Evolutionary conservation across 192 early-diverging fungal species (phyloP).

Genomic region (Lunasporangiospora selenospora): DNA sequence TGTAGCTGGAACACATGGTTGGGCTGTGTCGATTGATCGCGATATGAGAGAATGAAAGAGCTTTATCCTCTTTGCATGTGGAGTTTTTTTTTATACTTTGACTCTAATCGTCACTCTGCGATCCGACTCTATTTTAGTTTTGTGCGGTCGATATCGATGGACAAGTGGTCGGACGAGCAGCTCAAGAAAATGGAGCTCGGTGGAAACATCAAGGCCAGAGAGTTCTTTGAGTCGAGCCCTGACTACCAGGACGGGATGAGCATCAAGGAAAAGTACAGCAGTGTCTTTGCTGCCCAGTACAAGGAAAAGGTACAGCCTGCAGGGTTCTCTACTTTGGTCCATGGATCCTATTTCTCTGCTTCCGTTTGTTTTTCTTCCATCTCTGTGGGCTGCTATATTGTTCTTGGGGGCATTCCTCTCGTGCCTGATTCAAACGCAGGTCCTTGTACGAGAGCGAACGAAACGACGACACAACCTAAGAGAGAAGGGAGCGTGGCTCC

Average conservation of each 20-base stretch:
- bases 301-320: constrained; percentile 81
- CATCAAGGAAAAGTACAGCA: constrained; percentile 88
- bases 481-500: too few species aligned
- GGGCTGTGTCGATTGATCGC: too few species aligned
- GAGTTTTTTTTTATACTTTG: too few species aligned
- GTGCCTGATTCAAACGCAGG: constrained; percentile 17
- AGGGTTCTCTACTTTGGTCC: constrained; percentile 32
- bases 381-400: background rate
- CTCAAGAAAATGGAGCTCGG: constrained; percentile 93
- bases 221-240: constrained; percentile 85
- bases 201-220: constrained; percentile 86
- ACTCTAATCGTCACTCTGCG: background rate
- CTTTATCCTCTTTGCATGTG: background rate
- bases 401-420: too few species aligned
- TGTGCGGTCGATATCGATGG: constrained; percentile 99
- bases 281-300: constrained; percentile 84
- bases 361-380: constrained; percentile 4
- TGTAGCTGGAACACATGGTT: too few species aligned
- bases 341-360: constrained; percentile 35
- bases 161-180: constrained; percentile 96
- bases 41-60: too few species aligned
- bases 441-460: too few species aligned
- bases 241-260: constrained; percentile 79
- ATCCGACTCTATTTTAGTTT: constrained; percentile 62
- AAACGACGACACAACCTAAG: too few species aligned